Base-by-base conservation (phyloP, 768 basidiomycete species). In the Gelatoporia subvermispora region DNA sequence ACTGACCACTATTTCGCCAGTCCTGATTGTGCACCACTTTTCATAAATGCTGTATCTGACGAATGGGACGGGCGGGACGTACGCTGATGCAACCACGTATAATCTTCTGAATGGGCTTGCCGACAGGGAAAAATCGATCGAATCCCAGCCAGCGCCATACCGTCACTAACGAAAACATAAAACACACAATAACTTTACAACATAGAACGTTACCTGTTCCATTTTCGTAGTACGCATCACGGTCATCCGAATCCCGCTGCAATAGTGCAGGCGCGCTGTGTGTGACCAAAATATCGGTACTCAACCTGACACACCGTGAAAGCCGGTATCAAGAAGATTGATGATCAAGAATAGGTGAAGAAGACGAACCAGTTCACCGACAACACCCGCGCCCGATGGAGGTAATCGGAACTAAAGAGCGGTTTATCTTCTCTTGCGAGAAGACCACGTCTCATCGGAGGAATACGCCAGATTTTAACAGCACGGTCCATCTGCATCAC, bases 391-490 rank as follows among this genome's bases (percentile, higher is more conserved):
- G 83, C 78, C 54, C 77, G 79, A 55, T 89, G 87, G 11, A 91
- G 71, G 24, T 72, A 68, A 22, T 76, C 72, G 36, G 78, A 85
- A 54, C 81, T 84, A 59, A 88, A 89, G 2, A 91, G 60, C 0
- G 88, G 87, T 51, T 88, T 89, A 51, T 90, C 87, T 61, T 84
- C 82, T 28, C 85, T 72, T 41, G 70, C 67, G 43, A 82, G 66
- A 43, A 62, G 52, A n/a, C 70, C 62, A 2, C 52, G 45, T 17
- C 68, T 60, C 28, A 64, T 68, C 2, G 62, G 65, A 21, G 77
- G 74, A 17, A 84, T 64, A 40, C 73, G 68, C 88, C 88, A 91
- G 5, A 91, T 86, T 64, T 89, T 89, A 28, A 88, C 77, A 2
- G 72, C 68, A 49, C 85, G 76, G 54, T 91, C 88, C 54, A 88